Evolutionary conservation across 1,284 basidiomycete genomes (phyloP).

Genomic region (Trametes hirsuta): DNA sequence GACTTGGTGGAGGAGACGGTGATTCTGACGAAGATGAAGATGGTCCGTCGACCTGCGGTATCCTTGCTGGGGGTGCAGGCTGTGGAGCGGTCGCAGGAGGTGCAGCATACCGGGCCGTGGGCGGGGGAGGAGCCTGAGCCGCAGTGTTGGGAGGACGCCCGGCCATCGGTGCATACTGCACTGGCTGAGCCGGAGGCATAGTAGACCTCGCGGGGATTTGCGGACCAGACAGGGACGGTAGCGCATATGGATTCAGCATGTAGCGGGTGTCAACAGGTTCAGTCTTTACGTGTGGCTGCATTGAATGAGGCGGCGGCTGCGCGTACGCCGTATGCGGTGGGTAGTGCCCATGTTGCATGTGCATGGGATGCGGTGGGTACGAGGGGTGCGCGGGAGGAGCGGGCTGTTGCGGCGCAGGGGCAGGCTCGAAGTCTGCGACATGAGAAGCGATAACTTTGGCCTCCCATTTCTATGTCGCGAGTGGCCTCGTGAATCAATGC

Average conservation of each 20-base stretch:
- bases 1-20: slow-evolving; percentile 60
- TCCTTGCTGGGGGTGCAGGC: slow-evolving; percentile 38
- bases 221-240: slow-evolving; percentile 69
- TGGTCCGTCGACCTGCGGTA: slow-evolving; percentile 71
- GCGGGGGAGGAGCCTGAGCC: slow-evolving; percentile 30
- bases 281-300: slow-evolving; percentile 57
- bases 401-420: slow-evolving; percentile 43
- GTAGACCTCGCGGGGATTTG: slow-evolving; percentile 51
- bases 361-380: slow-evolving; percentile 34
- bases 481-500: slow-evolving; percentile 13
- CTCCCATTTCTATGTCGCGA: slow-evolving; percentile 83
- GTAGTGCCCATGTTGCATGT: slow-evolving; percentile 35
- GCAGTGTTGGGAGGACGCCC: slow-evolving; percentile 19
- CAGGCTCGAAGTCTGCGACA: slow-evolving; percentile 90
- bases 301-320: slow-evolving; percentile 46
- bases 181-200: slow-evolving; percentile 46
- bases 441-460: slow-evolving; percentile 89
- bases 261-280: slow-evolving; percentile 71
- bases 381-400: slow-evolving; percentile 41
- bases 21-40: slow-evolving; percentile 61
- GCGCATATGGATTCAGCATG: slow-evolving; percentile 55
- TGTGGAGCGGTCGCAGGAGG: slow-evolving; percentile 14
- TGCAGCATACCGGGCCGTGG: slow-evolving; percentile 32
- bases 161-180: slow-evolving; percentile 26
- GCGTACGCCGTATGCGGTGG: slow-evolving; percentile 39